phyloP scores from a whole-genome alignment of 352 stramenopile species.

The Aphanomyces invadans region DNA sequence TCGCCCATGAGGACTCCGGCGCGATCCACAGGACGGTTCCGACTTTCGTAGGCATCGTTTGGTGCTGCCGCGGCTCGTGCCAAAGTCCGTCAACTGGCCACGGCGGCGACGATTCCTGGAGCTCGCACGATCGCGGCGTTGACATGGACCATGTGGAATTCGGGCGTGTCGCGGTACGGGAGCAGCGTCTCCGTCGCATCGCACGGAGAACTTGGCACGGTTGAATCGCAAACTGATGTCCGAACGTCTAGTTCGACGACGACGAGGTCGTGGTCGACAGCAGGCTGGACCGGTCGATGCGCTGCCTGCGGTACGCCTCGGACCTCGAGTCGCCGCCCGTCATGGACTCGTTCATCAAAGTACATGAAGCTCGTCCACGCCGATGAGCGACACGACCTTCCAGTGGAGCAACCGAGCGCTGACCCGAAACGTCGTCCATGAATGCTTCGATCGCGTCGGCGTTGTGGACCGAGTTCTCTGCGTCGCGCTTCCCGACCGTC shows the following conservation, averaged over 20 bases:
- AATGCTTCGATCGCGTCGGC: constrained; percentile 21
- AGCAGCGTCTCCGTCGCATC: neutral
- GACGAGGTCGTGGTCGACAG: neutral
- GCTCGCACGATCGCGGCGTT: constrained; percentile 18
- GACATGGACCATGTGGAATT: constrained; percentile 29
- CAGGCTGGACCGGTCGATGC: neutral
- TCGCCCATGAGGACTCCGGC: constrained; percentile 19
- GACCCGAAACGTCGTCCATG: constrained; percentile 29
- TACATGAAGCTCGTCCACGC: constrained; percentile 50
- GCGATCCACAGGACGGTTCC: constrained; percentile 22
- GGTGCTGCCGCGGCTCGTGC: constrained; percentile 33
- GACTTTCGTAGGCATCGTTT: constrained; percentile 22
- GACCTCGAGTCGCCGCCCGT: constrained; percentile 52
- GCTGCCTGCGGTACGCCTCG: constrained; percentile 2
- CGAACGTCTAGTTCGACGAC: neutral
- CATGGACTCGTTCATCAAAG: constrained; percentile 73
- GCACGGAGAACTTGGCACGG: neutral
- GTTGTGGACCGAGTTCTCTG: neutral
- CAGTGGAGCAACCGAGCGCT: constrained; percentile 40
- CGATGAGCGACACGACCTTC: constrained; percentile 62
- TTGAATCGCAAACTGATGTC: neutral
- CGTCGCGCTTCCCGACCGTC: neutral
- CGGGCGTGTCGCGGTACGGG: constrained; percentile 1
- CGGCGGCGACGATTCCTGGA: neutral
- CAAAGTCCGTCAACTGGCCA: constrained; percentile 48